phyloP scores from a whole-genome alignment of 179 eudicot genomes.

The Carnegiea gigantea region DNA sequence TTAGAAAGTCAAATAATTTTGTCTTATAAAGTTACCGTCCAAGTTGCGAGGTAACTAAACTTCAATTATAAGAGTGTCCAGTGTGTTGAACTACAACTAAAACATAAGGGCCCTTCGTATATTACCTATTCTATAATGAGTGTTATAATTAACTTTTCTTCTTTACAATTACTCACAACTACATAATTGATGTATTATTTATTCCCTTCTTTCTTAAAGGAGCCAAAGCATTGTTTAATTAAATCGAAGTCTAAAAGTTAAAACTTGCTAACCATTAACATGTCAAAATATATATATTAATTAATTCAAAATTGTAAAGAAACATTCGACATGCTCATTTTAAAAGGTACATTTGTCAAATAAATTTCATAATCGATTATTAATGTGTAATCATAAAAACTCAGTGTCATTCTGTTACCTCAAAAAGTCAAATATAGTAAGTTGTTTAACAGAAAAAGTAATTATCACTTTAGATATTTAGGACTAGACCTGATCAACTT shows the following conservation, averaged over 20 bases:
- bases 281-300: background rate
- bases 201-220: background rate
- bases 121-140: constrained; percentile 10
- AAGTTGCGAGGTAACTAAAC: constrained; percentile 21
- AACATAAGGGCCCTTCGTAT: constrained; percentile 19
- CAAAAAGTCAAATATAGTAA: background rate
- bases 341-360: no score
- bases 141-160: background rate
- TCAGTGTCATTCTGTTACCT: background rate
- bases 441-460: no score
- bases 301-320: background rate
- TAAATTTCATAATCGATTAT: background rate
- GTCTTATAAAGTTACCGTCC: constrained; percentile 23
- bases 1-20: constrained; percentile 23
- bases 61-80: constrained; percentile 20
- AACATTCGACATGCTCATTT: background rate
- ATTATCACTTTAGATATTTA: background rate
- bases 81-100: constrained; percentile 16
- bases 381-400: no score
- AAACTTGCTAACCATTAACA: background rate
- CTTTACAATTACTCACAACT: constrained; percentile 9
- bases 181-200: background rate
- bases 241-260: background rate
- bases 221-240: background rate
- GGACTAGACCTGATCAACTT: no score